A percentile compares a stretch with the other conserved stretches of the same genome.
phyloP scores from a whole-genome alignment of 179 eudicot genomes.

The Silene noctiflora region DNA sequence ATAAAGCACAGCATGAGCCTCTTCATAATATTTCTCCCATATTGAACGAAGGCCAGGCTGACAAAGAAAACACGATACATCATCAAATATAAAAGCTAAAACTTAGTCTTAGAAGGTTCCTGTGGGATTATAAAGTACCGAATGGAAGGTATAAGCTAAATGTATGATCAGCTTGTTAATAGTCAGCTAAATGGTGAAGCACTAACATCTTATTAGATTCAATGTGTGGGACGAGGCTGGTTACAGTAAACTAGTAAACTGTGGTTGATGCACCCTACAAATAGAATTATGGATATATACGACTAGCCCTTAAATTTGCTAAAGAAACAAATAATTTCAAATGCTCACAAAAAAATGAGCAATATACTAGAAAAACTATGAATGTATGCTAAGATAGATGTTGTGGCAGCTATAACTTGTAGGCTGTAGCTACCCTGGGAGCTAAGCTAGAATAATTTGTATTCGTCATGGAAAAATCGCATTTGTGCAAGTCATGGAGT shows the following conservation, averaged over 20 bases:
- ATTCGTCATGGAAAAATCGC: no score
- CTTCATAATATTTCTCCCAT: constrained; percentile 97
- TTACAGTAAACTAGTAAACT: constrained; percentile 1
- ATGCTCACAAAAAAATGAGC: background rate
- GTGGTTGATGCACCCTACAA: no score
- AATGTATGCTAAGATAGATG: background rate
- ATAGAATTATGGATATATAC: no score
- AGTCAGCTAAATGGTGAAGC: no score
- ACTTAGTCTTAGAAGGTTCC: background rate
- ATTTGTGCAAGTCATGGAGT: background rate
- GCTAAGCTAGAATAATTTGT: constrained; percentile 1
- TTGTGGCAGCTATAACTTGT: background rate
- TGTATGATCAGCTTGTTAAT: background rate
- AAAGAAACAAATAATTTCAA: no score
- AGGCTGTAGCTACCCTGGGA: background rate
- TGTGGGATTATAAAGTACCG: background rate
- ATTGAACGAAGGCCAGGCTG: constrained; percentile 96
- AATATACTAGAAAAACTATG: background rate
- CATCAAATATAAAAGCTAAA: background rate
- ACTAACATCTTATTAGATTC: no score
- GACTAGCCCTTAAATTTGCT: no score
- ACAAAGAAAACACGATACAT: constrained; percentile 15
- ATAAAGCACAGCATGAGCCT: constrained; percentile 95
- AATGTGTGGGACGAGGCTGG: no score
- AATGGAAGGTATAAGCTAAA: background rate